A percentile compares a stretch with the other conserved stretches of the same genome.
These are phyloP conservation scores for Musa balbisiana DNA, from an alignment of 202 grass and related monocot genomes.

Conservation along the genomic window DNA sequence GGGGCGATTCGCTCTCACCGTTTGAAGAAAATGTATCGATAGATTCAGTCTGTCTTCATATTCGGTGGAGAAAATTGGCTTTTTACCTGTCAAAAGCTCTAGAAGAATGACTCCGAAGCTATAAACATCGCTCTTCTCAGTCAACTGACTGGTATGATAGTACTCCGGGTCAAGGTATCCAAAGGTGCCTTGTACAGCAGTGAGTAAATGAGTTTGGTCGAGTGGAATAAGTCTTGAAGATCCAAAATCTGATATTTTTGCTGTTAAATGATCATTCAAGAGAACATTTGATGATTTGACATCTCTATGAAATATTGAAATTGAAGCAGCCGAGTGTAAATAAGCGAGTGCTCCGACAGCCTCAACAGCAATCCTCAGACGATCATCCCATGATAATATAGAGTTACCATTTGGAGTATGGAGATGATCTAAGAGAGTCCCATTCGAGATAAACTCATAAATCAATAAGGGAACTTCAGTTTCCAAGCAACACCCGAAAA, in stretches of 20 bases:
- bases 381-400: background rate
- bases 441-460: background rate
- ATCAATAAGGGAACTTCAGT: background rate
- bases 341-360: background rate
- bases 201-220: background rate
- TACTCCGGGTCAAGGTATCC: too few species aligned
- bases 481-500: background rate
- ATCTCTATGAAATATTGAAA: background rate
- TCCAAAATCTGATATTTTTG: conserved; percentile 2
- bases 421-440: background rate
- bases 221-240: background rate
- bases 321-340: background rate
- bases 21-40: background rate
- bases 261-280: background rate
- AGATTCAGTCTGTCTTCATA: background rate
- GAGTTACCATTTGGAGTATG: background rate
- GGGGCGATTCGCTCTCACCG: background rate
- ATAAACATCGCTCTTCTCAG: background rate
- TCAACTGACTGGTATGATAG: background rate
- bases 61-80: background rate
- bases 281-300: background rate
- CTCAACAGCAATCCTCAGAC: background rate
- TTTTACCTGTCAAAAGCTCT: background rate
- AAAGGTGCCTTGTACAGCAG: background rate
- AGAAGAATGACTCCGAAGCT: background rate